Percentiles rank a stretch among this genome's conserved stretches.
phyloP scores from a whole-genome alignment of 164 flowering plant genomes.

The Liquidambar formosana region DNA sequence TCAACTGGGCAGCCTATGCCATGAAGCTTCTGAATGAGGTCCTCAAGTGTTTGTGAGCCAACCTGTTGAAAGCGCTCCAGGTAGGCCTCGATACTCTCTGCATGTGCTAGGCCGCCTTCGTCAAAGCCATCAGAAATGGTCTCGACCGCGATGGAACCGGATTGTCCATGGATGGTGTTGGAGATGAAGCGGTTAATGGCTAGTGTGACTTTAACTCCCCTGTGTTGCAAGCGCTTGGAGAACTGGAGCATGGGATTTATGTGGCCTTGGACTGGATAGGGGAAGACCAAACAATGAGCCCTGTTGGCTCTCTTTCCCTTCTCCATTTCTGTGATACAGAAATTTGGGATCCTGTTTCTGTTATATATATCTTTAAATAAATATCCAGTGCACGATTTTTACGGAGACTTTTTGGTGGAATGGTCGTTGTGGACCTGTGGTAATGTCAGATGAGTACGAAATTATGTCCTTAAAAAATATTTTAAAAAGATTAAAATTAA shows the following conservation, averaged over 20 bases:
- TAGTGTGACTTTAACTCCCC: constrained; percentile 19
- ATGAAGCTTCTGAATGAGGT: constrained; percentile 14
- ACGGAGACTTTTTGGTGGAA: no score
- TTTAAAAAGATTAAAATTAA: no score
- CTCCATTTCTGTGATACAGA: no score
- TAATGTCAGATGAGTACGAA: no score
- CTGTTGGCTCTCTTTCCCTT: no score
- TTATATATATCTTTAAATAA: no score
- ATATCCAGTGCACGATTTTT: no score
- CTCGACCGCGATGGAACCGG: constrained; percentile 6
- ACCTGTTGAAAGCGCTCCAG: constrained; percentile 1
- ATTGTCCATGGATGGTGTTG: constrained; percentile 1
- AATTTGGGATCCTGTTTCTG: no score
- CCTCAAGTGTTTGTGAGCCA: constrained; percentile 18
- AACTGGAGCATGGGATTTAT: constrained; percentile 32
- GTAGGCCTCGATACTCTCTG: constrained; percentile 1
- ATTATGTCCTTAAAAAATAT: no score
- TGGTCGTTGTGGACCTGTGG: no score
- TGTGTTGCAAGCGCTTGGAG: constrained; percentile 18
- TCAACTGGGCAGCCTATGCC: constrained; percentile 17
- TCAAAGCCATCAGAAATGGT: constrained; percentile 27
- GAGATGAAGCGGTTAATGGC: constrained; percentile 10
- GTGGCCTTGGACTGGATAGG: constrained; percentile 30
- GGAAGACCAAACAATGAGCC: constrained; percentile 6
- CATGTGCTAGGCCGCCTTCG: constrained; percentile 11